Conservation (phyloP, 2,329 filamentous ascomycete species). For the Diaporthe sp. region DNA sequence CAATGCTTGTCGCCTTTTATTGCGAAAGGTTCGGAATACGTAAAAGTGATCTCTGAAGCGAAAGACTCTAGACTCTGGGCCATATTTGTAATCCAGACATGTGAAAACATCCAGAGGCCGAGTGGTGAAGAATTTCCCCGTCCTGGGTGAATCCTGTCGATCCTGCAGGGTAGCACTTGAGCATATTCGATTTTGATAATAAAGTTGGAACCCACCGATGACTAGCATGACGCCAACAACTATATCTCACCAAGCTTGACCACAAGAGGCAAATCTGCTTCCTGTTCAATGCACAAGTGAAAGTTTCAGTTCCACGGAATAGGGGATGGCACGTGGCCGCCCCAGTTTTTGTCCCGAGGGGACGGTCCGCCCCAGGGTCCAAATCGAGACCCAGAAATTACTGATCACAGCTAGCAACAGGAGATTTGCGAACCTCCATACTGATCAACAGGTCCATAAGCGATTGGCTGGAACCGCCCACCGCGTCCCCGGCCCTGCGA, state of each 20-base stretch:
- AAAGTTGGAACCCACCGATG: not conserved
- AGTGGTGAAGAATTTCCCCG: too few relatives aligned
- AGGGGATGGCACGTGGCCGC: conserved; percentile 25
- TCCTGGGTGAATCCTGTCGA: not conserved
- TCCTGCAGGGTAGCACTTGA: not conserved
- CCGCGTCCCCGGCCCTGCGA: conserved; percentile 32
- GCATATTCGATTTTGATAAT: not conserved
- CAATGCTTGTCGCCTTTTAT: not conserved
- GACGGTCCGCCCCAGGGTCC: conserved; percentile 33
- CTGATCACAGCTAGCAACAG: conserved; percentile 36
- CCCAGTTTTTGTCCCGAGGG: conserved; percentile 34
- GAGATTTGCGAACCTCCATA: conserved; percentile 32
- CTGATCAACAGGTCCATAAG: conserved; percentile 21
- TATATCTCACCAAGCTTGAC: not conserved
- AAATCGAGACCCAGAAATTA: conserved; percentile 34
- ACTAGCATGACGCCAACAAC: not conserved
- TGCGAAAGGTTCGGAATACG: not conserved
- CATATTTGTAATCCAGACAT: not conserved
- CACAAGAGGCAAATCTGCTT: conserved; percentile 1
- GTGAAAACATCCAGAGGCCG: not conserved
- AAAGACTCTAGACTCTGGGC: not conserved
- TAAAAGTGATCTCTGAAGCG: not conserved
- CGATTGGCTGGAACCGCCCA: conserved; percentile 30
- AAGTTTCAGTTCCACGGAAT: not conserved
- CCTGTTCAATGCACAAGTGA: not conserved